Conservation (phyloP, 257 asterid genomes). For the Lantana camara region DNA sequence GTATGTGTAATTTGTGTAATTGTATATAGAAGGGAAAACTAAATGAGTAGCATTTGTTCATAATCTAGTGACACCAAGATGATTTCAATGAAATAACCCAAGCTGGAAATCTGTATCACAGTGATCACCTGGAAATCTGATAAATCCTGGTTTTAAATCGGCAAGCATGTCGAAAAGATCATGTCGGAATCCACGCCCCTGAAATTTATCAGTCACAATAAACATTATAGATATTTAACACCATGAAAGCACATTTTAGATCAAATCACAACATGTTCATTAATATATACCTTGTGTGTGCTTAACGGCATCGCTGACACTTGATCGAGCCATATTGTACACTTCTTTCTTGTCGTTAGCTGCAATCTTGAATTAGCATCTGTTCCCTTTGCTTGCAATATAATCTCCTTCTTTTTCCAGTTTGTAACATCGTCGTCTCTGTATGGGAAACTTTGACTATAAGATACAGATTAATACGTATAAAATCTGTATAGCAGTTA, state of each 20-base stretch:
- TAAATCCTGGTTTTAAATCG: slow-evolving; percentile 76
- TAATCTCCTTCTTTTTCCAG: slow-evolving; percentile 72
- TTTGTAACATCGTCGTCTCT: slow-evolving; percentile 52
- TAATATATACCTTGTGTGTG: slow-evolving; percentile 62
- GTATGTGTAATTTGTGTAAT: too few species aligned
- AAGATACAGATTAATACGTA: slow-evolving; percentile 5
- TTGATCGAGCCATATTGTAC: slow-evolving; percentile 90
- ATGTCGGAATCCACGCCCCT: slow-evolving; percentile 95
- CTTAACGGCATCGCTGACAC: slow-evolving; percentile 85
- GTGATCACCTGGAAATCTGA: slow-evolving; percentile 87
- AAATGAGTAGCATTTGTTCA: background rate
- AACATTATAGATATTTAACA: background rate
- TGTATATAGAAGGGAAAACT: background rate
- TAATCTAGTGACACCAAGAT: background rate
- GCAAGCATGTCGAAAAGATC: slow-evolving; percentile 90
- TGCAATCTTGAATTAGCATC: slow-evolving; percentile 76
- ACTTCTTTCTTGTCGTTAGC: slow-evolving; percentile 53
- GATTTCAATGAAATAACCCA: background rate
- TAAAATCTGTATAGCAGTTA: slow-evolving; percentile 4
- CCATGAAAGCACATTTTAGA: background rate
- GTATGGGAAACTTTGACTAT: slow-evolving; percentile 23
- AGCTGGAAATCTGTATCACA: background rate
- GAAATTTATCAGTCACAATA: background rate
- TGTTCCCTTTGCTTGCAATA: slow-evolving; percentile 63
- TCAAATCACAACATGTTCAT: background rate